Conservation (phyloP, 495 filamentous ascomycete genomes). For the Acidiella bohemica region DNA sequence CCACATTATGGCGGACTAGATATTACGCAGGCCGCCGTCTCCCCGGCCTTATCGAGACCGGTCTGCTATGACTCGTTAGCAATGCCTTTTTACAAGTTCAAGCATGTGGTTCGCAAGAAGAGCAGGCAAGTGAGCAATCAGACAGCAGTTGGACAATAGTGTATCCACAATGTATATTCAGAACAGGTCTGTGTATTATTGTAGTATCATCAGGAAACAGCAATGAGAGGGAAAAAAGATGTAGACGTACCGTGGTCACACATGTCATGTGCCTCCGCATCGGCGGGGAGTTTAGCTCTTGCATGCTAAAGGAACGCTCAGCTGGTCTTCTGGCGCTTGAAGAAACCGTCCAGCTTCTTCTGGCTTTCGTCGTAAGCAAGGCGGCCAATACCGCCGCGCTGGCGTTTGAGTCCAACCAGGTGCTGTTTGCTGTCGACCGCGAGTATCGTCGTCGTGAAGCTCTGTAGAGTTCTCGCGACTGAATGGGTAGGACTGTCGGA, state of each 20-base stretch:
- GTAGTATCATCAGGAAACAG: slow-evolving; percentile 40
- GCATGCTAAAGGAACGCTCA: no score
- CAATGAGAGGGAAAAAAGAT: slow-evolving; percentile 20
- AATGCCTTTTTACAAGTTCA: no score
- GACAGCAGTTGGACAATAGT: slow-evolving; percentile 67
- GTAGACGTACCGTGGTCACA: neutral
- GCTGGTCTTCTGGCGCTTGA: slow-evolving; percentile 40
- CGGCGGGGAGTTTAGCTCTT: no score
- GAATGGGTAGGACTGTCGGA: no score
- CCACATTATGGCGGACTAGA: no score
- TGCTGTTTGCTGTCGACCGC: slow-evolving; percentile 53
- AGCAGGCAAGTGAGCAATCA: no score
- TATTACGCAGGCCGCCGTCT: no score
- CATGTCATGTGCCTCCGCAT: neutral
- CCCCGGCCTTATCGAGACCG: no score
- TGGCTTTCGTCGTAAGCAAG: slow-evolving; percentile 57
- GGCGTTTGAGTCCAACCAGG: slow-evolving; percentile 57
- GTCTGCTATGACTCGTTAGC: no score
- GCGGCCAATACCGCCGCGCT: slow-evolving; percentile 64
- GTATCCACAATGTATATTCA: slow-evolving; percentile 47
- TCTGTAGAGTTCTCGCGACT: no score
- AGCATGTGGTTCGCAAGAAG: no score
- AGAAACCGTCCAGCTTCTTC: slow-evolving; percentile 63
- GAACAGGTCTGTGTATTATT: slow-evolving; percentile 73
- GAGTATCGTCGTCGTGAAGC: slow-evolving; percentile 32